Percentiles rank a stretch among this genome's conserved stretches.
Evolutionary conservation across 352 stramenopile species (phyloP).

Genomic region (Phytophthora podocarpi): DNA sequence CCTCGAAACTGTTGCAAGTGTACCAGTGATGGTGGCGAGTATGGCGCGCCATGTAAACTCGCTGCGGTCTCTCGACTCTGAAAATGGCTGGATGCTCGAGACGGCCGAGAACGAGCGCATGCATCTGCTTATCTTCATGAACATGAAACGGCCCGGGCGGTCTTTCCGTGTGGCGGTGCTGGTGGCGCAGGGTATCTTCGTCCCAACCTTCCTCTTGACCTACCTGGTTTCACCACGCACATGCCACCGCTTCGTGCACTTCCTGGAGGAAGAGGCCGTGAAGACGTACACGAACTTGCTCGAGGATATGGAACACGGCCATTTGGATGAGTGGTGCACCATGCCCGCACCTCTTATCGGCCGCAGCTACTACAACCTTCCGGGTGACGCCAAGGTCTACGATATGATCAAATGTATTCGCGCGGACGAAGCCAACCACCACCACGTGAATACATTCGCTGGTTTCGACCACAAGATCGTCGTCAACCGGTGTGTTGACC

Average conservation of each 20-base stretch:
- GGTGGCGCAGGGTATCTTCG: slow-evolving; percentile 85
- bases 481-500: slow-evolving; percentile 37
- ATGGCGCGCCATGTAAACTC: slow-evolving; percentile 80
- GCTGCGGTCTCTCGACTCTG: slow-evolving; percentile 74
- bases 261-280: slow-evolving; percentile 91
- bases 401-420: slow-evolving; percentile 88
- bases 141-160: slow-evolving; percentile 83
- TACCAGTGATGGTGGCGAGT: slow-evolving; percentile 76
- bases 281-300: slow-evolving; percentile 92
- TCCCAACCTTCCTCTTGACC: slow-evolving; percentile 77
- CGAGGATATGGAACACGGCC: slow-evolving; percentile 82
- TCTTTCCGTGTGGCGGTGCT: slow-evolving; percentile 81
- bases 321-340: slow-evolving; percentile 76
- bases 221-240: slow-evolving; percentile 86
- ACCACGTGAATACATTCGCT: no score
- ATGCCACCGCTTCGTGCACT: slow-evolving; percentile 91
- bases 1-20: slow-evolving; percentile 75
- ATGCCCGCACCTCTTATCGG: slow-evolving; percentile 67
- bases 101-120: slow-evolving; percentile 95
- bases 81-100: slow-evolving; percentile 89
- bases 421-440: slow-evolving; percentile 85
- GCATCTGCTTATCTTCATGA: slow-evolving; percentile 92
- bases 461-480: slow-evolving; percentile 39
- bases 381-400: slow-evolving; percentile 72
- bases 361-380: slow-evolving; percentile 86